Percentiles rank a stretch among this genome's conserved stretches.
Conservation (phyloP, 164 flowering plant species). For the Dillenia suffruticosa region DNA sequence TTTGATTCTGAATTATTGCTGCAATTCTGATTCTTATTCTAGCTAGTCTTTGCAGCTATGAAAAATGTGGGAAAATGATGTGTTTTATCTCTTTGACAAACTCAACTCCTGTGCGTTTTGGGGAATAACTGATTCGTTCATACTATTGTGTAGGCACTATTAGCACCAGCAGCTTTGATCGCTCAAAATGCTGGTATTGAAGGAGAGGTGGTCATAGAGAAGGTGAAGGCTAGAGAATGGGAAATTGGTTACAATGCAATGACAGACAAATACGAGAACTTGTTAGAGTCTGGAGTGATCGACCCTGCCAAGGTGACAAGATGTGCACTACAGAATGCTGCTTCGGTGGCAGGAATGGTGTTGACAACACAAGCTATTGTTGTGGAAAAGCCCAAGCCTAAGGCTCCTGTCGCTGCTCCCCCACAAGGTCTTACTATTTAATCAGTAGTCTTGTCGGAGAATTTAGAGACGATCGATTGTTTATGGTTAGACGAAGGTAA, state of each 20-base stretch:
- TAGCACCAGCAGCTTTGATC: slow-evolving; percentile 84
- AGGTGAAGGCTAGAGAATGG: slow-evolving; percentile 81
- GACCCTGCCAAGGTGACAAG: slow-evolving; percentile 98
- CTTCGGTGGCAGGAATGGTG: slow-evolving; percentile 99
- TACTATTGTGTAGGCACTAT: slow-evolving; percentile 57
- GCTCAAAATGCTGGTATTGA: slow-evolving; percentile 98
- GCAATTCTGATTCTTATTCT: too few species aligned
- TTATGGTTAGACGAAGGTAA: too few species aligned
- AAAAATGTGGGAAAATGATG: too few species aligned
- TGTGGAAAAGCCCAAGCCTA: slow-evolving; percentile 83
- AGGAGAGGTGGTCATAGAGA: slow-evolving; percentile 99
- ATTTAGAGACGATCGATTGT: background rate
- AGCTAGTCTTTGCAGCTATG: too few species aligned
- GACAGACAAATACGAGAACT: slow-evolving; percentile 80
- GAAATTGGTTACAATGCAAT: slow-evolving; percentile 96
- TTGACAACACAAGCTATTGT: slow-evolving; percentile 98
- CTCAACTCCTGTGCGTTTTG: too few species aligned
- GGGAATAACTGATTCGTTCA: too few species aligned
- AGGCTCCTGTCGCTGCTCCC: slow-evolving; percentile 47
- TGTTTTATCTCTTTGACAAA: too few species aligned
- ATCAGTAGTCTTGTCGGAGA: background rate
- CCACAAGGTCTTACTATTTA: slow-evolving; percentile 62
- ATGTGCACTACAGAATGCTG: slow-evolving; percentile 93
- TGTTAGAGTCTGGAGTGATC: slow-evolving; percentile 86
- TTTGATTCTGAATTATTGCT: too few species aligned